Conservation (phyloP, 2,329 filamentous ascomycete species). For the Hypomyces rosellus region DNA sequence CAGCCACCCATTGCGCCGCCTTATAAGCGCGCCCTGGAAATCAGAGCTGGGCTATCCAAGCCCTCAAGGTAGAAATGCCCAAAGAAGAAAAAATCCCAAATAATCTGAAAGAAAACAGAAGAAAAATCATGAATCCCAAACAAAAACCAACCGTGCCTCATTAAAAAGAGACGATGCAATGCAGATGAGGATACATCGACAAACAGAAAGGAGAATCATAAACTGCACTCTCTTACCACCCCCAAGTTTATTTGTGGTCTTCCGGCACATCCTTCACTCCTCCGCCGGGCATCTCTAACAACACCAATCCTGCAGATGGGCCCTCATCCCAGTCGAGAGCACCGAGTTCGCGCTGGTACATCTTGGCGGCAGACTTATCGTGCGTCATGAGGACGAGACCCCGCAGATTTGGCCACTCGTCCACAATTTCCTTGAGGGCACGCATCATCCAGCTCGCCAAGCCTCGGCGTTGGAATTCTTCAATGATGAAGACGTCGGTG, state of each 20-base stretch:
- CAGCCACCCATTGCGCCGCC: conserved; percentile 95
- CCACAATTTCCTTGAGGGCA: conserved; percentile 51
- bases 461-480: conserved; percentile 53
- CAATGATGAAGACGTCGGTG: conserved; percentile 61
- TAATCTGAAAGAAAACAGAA: conserved; percentile 5
- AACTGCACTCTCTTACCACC: neutral
- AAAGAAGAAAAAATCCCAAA: neutral
- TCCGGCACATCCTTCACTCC: conserved; percentile 29
- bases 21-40: conserved; percentile 84
- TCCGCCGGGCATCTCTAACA: conserved; percentile 37
- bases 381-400: conserved; percentile 50
- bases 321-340: conserved; percentile 39
- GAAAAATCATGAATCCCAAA: conserved; percentile 3
- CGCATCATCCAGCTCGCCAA: conserved; percentile 60
- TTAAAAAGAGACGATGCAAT: neutral
- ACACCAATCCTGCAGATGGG: conserved; percentile 31
- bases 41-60: conserved; percentile 34
- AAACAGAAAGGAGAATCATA: neutral
- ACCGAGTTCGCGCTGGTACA: conserved; percentile 45
- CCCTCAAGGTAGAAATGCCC: conserved; percentile 11
- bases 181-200: neutral
- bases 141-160: neutral
- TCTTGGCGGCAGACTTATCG: conserved; percentile 30
- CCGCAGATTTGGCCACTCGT: conserved; percentile 53
- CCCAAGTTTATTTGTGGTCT: conserved; percentile 16